Evolutionary conservation across 805 yeast genomes (phyloP).

Genomic region (Hanseniaspora valbyensis): DNA sequence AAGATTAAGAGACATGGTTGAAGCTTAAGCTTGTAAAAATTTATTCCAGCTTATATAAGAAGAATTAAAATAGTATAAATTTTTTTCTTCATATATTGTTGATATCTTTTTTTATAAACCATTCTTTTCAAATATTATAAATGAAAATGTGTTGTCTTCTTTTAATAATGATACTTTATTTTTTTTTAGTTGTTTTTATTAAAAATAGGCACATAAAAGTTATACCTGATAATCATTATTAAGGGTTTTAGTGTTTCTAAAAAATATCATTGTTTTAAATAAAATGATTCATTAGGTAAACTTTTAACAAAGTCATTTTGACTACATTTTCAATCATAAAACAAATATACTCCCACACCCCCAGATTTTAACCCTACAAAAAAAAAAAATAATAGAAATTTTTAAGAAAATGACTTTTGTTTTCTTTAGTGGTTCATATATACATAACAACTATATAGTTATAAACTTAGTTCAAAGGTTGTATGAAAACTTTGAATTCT

Average conservation of each 20-base stretch:
- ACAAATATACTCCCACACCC: too few relatives aligned
- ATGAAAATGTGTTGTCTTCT: too few relatives aligned
- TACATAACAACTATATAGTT: background rate
- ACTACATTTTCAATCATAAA: background rate
- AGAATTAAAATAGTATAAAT: too few relatives aligned
- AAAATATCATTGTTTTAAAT: background rate
- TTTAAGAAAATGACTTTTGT: background rate
- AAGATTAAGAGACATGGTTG: constrained; percentile 99
- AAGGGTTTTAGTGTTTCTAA: constrained; percentile 1
- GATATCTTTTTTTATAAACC: too few relatives aligned
- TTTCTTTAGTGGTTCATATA: background rate
- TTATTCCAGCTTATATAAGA: too few relatives aligned
- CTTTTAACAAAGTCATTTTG: background rate
- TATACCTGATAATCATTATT: too few relatives aligned
- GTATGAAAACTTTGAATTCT: background rate
- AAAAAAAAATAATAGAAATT: background rate
- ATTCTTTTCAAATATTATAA: too few relatives aligned
- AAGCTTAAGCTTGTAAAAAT: constrained; percentile 57
- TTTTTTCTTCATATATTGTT: too few relatives aligned
- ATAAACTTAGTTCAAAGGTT: background rate
- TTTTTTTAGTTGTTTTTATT: background rate
- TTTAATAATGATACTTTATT: too few relatives aligned
- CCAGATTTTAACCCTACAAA: too few relatives aligned
- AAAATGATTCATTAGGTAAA: background rate
- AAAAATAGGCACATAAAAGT: too few relatives aligned